Evolutionary conservation across 805 yeast species (phyloP).

Genomic region (Wickerhamiella qilinensis): DNA sequence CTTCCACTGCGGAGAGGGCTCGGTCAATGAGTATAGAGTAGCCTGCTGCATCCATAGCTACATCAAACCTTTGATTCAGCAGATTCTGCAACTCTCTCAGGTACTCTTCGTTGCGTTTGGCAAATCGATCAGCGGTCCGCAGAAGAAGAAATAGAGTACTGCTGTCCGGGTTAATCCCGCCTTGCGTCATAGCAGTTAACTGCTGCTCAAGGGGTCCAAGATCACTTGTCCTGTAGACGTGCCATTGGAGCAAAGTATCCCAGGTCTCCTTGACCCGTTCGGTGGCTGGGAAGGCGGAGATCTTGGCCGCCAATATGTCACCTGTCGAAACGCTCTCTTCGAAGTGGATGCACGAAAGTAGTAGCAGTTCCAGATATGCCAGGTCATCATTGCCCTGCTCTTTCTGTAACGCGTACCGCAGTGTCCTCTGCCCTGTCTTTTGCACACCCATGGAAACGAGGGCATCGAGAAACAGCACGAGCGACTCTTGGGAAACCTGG

Average conservation of each 20-base stretch:
- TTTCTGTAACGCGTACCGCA: slow-evolving; percentile 6
- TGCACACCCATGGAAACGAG: slow-evolving; percentile 8
- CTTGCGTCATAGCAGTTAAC: slow-evolving; percentile 9
- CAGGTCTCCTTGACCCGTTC: slow-evolving; percentile 20
- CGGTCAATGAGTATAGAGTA: slow-evolving; percentile 24
- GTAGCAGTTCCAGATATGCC: slow-evolving; percentile 17
- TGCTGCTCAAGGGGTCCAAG: slow-evolving; percentile 6
- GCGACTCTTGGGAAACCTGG: slow-evolving; percentile 3
- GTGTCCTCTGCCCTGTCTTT: slow-evolving; percentile 7
- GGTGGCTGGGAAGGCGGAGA: slow-evolving; percentile 4
- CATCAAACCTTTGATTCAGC: slow-evolving; percentile 21
- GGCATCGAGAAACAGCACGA: slow-evolving; percentile 12
- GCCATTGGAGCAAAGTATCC: slow-evolving; percentile 24
- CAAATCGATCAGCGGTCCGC: slow-evolving; percentile 15
- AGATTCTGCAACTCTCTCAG: slow-evolving; percentile 13
- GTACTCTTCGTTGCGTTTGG: slow-evolving; percentile 14
- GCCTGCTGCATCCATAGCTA: slow-evolving; percentile 25
- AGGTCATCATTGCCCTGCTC: slow-evolving; percentile 7
- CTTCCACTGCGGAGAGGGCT: slow-evolving; percentile 18
- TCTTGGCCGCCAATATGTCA: slow-evolving; percentile 3
- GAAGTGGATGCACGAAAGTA: slow-evolving; percentile 16
- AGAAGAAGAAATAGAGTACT: slow-evolving; percentile 15
- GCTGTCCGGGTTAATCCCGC: slow-evolving; percentile 14
- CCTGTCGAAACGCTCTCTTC: slow-evolving; percentile 11
- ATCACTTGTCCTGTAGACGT: slow-evolving; percentile 14